Conservation (phyloP, 192 early-diverging fungal species). For the Geosiphon pyriformis region DNA sequence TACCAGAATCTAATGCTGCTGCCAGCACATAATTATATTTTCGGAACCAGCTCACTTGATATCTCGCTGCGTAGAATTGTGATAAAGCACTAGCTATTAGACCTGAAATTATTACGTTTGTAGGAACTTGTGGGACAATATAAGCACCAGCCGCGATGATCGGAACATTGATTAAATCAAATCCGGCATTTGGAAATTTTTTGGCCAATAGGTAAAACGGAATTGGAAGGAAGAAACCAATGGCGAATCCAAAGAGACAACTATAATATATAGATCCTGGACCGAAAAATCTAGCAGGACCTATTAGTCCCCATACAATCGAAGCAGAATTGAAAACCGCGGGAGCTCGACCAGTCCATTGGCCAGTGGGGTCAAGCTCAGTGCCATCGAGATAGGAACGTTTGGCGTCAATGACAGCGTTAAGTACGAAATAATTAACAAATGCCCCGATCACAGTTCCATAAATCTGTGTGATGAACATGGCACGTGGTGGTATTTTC, state of each 20-base stretch:
- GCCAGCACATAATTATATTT: slow-evolving; percentile 62
- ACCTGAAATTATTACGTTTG: not conserved
- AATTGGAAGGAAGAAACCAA: slow-evolving; percentile 29
- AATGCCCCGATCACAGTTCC: slow-evolving; percentile 41
- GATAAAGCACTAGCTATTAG: not conserved
- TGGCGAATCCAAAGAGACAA: slow-evolving; percentile 34
- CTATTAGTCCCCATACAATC: slow-evolving; percentile 55
- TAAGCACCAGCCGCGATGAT: not conserved
- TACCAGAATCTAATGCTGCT: slow-evolving; percentile 58
- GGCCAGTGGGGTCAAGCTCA: not conserved
- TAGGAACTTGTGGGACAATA: not conserved
- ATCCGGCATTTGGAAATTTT: slow-evolving; percentile 36
- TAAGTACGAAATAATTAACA: slow-evolving; percentile 31
- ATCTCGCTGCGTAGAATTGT: not conserved
- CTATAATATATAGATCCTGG: slow-evolving; percentile 30
- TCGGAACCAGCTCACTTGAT: not conserved
- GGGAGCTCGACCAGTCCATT: not conserved
- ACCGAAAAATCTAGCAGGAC: slow-evolving; percentile 47
- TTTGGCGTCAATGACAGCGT: slow-evolving; percentile 19
- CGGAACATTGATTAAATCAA: slow-evolving; percentile 8
- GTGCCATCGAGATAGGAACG: not conserved
- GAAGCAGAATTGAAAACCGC: slow-evolving; percentile 47
- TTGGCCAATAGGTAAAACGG: slow-evolving; percentile 34
- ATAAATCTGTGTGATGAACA: slow-evolving; percentile 54
- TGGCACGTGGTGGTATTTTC: slow-evolving; percentile 58